Conservation (phyloP, 495 filamentous ascomycete species). For the Clavariopsis aquatica region DNA sequence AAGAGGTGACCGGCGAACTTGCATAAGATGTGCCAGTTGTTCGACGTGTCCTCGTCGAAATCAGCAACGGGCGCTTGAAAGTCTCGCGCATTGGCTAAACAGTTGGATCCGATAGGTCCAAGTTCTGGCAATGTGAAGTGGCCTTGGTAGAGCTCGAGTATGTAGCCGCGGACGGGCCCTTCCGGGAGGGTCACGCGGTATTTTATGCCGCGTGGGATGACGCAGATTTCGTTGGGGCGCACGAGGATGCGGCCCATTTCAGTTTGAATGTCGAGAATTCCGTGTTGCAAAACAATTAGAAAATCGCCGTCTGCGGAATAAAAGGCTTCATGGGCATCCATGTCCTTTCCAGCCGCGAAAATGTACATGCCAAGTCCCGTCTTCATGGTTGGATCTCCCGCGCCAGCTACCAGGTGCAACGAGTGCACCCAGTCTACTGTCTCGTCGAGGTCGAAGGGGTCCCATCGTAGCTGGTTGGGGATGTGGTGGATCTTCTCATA, state of each 20-base stretch:
- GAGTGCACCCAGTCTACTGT: conserved; percentile 77
- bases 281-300: conserved; percentile 81
- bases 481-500: conserved; percentile 60
- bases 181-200: conserved; percentile 70
- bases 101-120: conserved; percentile 84
- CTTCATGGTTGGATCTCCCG: conserved; percentile 81
- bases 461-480: conserved; percentile 90
- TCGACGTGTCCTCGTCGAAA: conserved; percentile 64
- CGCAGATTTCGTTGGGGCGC: conserved; percentile 83
- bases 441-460: conserved; percentile 78
- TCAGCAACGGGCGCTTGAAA: conserved; percentile 81
- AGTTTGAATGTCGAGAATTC: conserved; percentile 80
- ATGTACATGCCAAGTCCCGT: conserved; percentile 78
- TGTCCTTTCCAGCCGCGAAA: conserved; percentile 78
- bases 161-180: conserved; percentile 76
- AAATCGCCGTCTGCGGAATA: conserved; percentile 92
- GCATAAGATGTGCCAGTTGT: conserved; percentile 62
- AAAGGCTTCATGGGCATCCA: conserved; percentile 70
- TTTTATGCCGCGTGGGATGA: conserved; percentile 81
- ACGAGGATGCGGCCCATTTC: conserved; percentile 82
- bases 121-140: conserved; percentile 85
- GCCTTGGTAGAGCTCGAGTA: conserved; percentile 81
- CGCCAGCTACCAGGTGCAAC: conserved; percentile 74
- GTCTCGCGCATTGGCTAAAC: conserved; percentile 84
- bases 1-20: conserved; percentile 84